These are phyloP conservation scores for Colletotrichum kahawae DNA, from an alignment of 2,329 filamentous ascomycete species.

Conservation along the genomic window DNA sequence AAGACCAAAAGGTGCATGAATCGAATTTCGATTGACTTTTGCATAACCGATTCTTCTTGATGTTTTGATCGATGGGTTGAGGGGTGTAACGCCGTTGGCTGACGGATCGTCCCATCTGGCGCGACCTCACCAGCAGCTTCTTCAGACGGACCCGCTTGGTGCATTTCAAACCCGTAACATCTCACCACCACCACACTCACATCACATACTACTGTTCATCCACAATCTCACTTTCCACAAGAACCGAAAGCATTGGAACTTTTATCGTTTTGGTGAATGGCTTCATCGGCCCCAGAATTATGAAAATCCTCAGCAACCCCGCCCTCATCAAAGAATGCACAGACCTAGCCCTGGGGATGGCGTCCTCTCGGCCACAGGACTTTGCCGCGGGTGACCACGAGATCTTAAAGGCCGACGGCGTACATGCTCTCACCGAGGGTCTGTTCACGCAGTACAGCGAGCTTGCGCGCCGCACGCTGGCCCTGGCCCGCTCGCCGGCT, in stretches of 20 bases:
- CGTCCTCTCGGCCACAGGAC: background rate
- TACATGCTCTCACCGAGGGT: background rate
- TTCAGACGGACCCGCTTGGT: conserved; percentile 14
- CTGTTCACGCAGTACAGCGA: background rate
- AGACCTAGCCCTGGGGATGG: background rate
- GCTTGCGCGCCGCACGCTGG: background rate
- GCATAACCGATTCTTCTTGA: background rate
- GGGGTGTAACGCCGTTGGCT: background rate
- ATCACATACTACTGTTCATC: background rate
- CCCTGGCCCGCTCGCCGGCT: background rate
- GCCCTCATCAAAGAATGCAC: conserved; percentile 1
- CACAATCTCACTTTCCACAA: background rate
- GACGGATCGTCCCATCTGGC: background rate
- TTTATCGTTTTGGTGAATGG: accelerated
- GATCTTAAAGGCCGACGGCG: background rate
- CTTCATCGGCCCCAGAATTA: background rate
- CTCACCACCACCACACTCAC: background rate
- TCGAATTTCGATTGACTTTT: background rate
- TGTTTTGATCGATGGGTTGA: background rate
- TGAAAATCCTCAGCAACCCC: background rate
- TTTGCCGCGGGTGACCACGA: background rate
- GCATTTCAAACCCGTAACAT: background rate
- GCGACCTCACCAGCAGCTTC: background rate
- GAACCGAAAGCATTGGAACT: accelerated
- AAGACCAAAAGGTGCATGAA: background rate